Evolutionary conservation across 805 yeast species (phyloP).

Genomic region (Nakazawaea laoshanensis): DNA sequence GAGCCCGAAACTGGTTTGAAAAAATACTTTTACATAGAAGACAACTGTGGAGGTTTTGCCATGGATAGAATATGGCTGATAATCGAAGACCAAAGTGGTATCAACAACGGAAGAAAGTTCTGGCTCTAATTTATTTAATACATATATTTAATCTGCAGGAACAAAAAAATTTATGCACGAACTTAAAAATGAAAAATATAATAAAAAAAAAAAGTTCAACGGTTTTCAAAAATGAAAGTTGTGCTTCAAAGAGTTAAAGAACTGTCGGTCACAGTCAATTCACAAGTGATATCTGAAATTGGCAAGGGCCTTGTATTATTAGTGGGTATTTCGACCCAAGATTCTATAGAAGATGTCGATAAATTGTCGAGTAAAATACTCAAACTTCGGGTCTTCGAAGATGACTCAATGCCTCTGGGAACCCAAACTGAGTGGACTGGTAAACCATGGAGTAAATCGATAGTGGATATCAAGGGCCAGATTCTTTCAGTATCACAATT

Average conservation of each 20-base stretch:
- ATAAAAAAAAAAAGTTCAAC: background rate
- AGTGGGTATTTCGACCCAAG: conserved; percentile 78
- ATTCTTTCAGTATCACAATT: conserved; percentile 88
- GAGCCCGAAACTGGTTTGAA: conserved; percentile 25
- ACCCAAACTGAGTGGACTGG: conserved; percentile 47
- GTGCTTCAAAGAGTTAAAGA: conserved; percentile 84
- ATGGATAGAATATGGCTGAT: conserved; percentile 86
- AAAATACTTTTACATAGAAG: conserved; percentile 49
- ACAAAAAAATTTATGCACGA: too few species aligned
- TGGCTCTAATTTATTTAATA: background rate
- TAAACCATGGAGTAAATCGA: conserved; percentile 69
- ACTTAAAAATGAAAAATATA: too few species aligned
- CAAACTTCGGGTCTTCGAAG: conserved; percentile 67
- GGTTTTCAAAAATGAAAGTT: conserved; percentile 52
- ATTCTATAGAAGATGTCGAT: conserved; percentile 65
- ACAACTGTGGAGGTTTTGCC: conserved; percentile 70
- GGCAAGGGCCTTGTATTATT: conserved; percentile 68
- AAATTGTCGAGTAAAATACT: conserved; percentile 61
- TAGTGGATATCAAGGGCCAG: conserved; percentile 59
- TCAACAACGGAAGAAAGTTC: conserved; percentile 56
- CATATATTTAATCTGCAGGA: background rate
- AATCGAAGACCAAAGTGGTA: conserved; percentile 58
- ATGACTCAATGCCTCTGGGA: conserved; percentile 21
- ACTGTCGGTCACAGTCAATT: conserved; percentile 85
- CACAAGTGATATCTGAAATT: conserved; percentile 63